Conservation (phyloP, 2,329 filamentous ascomycete genomes). For the Pestalotiopsis sp. region DNA sequence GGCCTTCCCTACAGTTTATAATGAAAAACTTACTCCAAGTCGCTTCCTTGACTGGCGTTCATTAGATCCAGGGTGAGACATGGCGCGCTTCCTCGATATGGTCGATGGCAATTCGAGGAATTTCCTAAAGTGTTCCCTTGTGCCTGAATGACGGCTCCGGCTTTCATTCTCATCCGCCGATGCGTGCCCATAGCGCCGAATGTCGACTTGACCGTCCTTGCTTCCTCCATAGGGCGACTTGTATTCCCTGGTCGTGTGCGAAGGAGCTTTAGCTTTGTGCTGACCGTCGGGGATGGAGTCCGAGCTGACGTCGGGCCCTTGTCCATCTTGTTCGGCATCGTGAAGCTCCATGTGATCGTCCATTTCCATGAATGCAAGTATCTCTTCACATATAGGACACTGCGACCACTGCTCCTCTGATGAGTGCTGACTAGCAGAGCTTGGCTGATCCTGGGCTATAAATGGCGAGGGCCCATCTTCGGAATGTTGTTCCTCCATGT, state of each 20-base stretch:
- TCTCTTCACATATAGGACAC: slow-evolving; percentile 63
- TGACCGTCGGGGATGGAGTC: neutral
- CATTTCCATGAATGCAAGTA: slow-evolving; percentile 54
- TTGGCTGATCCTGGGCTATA: slow-evolving; percentile 18
- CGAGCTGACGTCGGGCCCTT: slow-evolving; percentile 34
- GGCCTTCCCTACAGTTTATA: neutral
- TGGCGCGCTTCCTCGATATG: slow-evolving; percentile 3
- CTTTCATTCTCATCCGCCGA: neutral
- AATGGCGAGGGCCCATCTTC: slow-evolving; percentile 28
- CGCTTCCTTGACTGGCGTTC: slow-evolving; percentile 21
- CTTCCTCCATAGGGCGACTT: slow-evolving; percentile 12
- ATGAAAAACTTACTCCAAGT: slow-evolving; percentile 33
- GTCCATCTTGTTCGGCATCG: slow-evolving; percentile 45
- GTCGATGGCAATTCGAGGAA: slow-evolving; percentile 32
- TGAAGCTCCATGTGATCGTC: slow-evolving; percentile 65
- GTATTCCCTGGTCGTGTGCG: slow-evolving; percentile 3
- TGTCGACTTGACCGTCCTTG: neutral
- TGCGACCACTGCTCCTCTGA: slow-evolving; percentile 47
- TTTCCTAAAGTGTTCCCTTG: slow-evolving; percentile 29
- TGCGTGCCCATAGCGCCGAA: neutral
- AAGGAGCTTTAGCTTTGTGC: neutral
- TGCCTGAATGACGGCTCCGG: neutral
- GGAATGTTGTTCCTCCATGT: slow-evolving; percentile 32
- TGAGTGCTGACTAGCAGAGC: neutral
- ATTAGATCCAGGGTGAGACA: neutral